Evolutionary conservation across 208 protist species (phyloP).

Genomic region (Leishmania tropica): DNA sequence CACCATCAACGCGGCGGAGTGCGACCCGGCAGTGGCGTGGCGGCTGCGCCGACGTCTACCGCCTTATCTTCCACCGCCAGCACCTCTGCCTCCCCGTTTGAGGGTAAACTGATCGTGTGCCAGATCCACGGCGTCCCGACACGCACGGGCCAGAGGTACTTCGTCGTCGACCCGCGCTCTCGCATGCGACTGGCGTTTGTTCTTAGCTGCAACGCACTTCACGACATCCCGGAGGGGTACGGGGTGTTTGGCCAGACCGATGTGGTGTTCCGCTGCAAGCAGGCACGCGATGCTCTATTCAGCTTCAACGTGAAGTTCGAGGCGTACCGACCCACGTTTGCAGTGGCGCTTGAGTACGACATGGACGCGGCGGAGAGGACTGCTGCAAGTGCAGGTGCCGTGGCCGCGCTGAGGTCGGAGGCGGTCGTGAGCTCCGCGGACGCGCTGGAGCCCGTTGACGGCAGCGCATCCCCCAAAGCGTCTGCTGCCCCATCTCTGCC

Average conservation of each 20-base stretch:
- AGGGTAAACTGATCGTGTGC: conserved; percentile 71
- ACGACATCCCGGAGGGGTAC: conserved; percentile 40
- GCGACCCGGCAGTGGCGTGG: neutral
- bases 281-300: conserved; percentile 79
- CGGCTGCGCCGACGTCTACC: neutral
- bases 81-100: conserved; percentile 39
- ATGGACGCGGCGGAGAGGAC: conserved; percentile 21
- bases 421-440: neutral
- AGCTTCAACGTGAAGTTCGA: conserved; percentile 69
- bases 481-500: conserved; percentile 11
- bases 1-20: conserved; percentile 22
- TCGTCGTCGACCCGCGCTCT: conserved; percentile 83
- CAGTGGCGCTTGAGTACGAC: conserved; percentile 46
- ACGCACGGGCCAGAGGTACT: conserved; percentile 58
- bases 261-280: conserved; percentile 86
- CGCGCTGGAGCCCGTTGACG: neutral
- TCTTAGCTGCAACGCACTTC: conserved; percentile 51
- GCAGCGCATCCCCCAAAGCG: neutral
- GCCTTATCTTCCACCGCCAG: neutral
- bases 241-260: conserved; percentile 64
- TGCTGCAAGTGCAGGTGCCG: neutral
- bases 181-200: conserved; percentile 79
- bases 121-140: conserved; percentile 68
- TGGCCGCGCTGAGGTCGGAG: conserved; percentile 1
- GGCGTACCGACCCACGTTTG: conserved; percentile 66